Percentiles rank a stretch among this genome's conserved stretches.
These are phyloP conservation scores for Boletus sensibilis DNA, from an alignment of 768 basidiomycete genomes.

Conservation along the genomic window DNA sequence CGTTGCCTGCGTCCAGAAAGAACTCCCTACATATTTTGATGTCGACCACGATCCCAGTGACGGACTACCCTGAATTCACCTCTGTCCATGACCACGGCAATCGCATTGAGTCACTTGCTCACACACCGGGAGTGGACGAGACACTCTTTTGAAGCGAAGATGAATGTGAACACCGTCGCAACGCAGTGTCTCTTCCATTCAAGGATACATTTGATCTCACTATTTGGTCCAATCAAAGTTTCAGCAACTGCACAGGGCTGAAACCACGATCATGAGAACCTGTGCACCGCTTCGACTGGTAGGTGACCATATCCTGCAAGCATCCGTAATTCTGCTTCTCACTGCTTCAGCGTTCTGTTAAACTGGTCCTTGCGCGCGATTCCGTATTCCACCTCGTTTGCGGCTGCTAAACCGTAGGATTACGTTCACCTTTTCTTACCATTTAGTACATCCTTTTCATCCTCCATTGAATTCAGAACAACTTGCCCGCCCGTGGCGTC, in stretches of 20 bases:
- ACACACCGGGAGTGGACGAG: no score
- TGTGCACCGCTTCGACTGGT: no score
- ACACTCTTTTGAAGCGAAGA: no score
- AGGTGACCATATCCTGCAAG: neutral
- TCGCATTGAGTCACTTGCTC: no score
- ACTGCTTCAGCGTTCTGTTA: neutral
- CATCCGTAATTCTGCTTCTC: neutral
- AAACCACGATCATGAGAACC: neutral
- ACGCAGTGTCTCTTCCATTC: neutral
- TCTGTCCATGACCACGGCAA: no score
- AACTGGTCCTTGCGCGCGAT: no score
- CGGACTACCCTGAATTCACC: no score
- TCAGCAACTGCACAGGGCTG: neutral
- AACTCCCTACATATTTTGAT: no score
- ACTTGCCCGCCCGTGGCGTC: neutral
- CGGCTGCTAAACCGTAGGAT: neutral
- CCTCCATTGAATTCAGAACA: neutral
- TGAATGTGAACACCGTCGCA: neutral
- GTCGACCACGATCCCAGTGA: no score
- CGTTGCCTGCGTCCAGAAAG: no score
- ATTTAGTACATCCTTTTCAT: neutral
- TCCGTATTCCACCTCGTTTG: neutral
- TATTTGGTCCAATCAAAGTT: neutral
- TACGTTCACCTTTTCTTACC: neutral
- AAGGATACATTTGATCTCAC: neutral